Evolutionary conservation across 2,329 filamentous ascomycete genomes (phyloP).

Genomic region (Dothideomycetes sp.): DNA sequence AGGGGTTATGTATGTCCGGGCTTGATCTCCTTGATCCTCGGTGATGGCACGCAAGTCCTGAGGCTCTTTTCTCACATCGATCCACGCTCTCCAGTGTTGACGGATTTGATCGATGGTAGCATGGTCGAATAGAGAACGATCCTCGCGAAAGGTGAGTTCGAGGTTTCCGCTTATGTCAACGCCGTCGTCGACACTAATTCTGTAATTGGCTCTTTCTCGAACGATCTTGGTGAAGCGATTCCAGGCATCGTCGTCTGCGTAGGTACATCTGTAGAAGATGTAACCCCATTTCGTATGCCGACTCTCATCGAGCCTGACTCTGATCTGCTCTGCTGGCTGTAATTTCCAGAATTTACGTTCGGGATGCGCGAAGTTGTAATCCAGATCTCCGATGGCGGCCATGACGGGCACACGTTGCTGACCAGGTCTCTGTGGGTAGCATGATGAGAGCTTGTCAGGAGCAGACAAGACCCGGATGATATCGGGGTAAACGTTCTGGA

Average conservation of each 20-base stretch:
- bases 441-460: no score
- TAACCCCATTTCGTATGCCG: not conserved
- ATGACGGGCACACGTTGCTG: not conserved
- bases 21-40: not conserved
- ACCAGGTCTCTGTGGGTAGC: no score
- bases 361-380: not conserved
- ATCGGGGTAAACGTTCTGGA: no score
- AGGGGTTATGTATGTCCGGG: not conserved
- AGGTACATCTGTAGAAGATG: not conserved
- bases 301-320: not conserved
- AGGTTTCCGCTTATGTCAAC: not conserved
- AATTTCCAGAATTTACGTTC: not conserved
- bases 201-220: not conserved
- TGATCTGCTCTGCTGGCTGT: not conserved
- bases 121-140: not conserved
- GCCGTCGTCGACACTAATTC: not conserved
- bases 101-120: not conserved
- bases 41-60: not conserved
- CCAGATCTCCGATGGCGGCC: not conserved
- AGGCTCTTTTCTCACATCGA: not conserved
- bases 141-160: not conserved
- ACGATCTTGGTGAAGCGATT: not conserved
- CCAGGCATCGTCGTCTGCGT: not conserved
- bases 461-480: no score
- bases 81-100: not conserved